Percentiles rank a stretch among this genome's conserved stretches.
Evolutionary conservation across 129 eudicot genomes (phyloP).

Genomic region (Daucus carota): DH1_v3.0 NC_030385.2:43790501-43791000

Average conservation of each 20-base stretch:
- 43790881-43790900: neutral
- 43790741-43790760: neutral
- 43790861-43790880: neutral
- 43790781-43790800: neutral
- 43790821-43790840: neutral
- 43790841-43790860: neutral
- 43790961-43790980: slow-evolving; percentile 94
- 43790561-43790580: slow-evolving; percentile 91
- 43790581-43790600: slow-evolving; percentile 82
- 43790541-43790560: slow-evolving; percentile 56
- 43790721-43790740: slow-evolving; percentile 3
- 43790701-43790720: neutral
- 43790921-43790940: neutral
- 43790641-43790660: neutral
- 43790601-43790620: slow-evolving; percentile 89
- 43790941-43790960: slow-evolving; percentile 16
- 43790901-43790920: neutral
- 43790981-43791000: slow-evolving; percentile 86
- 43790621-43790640: slow-evolving; percentile 45
- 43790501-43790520: slow-evolving; percentile 49
- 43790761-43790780: neutral
- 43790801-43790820: neutral
- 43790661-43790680: neutral
- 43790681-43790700: neutral
- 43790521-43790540: slow-evolving; percentile 72